Evolutionary conservation across 2,329 filamentous ascomycete genomes (phyloP).

Genomic region (Fusarium goolgardi): DNA sequence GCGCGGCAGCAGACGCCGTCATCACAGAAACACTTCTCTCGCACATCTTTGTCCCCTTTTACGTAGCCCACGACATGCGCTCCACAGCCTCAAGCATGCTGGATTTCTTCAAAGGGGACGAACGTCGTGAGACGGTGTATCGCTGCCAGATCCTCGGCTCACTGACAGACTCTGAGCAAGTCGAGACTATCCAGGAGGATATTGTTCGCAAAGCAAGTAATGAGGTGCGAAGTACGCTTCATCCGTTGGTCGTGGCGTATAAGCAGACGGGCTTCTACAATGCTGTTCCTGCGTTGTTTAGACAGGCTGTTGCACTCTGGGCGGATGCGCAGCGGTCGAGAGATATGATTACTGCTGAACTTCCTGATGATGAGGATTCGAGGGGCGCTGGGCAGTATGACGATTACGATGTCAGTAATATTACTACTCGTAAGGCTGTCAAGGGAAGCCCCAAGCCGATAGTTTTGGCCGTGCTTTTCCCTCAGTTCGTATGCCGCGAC

Average conservation of each 20-base stretch:
- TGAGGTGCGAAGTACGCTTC: conserved; percentile 38
- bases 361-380: conserved; percentile 40
- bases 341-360: conserved; percentile 43
- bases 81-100: conserved; percentile 39
- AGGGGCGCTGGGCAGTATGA: conserved; percentile 36
- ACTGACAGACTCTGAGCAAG: conserved; percentile 35
- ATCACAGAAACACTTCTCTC: conserved; percentile 41
- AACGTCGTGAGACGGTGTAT: conserved; percentile 43
- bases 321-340: conserved; percentile 42
- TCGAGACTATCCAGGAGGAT: conserved; percentile 38
- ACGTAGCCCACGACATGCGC: conserved; percentile 36
- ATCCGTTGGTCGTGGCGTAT: conserved; percentile 38
- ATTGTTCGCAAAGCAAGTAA: conserved; percentile 46
- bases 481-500: conserved; percentile 42
- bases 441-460: conserved; percentile 17
- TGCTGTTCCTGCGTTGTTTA: conserved; percentile 42
- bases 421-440: conserved; percentile 6
- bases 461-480: conserved; percentile 41
- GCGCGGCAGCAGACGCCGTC: conserved; percentile 47
- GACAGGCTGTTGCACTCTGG: conserved; percentile 45
- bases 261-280: conserved; percentile 45
- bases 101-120: conserved; percentile 43
- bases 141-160: conserved; percentile 47
- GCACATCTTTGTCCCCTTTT: conserved; percentile 49
- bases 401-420: conserved; percentile 31